Evolutionary conservation across 2,329 filamentous ascomycete genomes (phyloP), one percentile per base, ranked within the genome.

Genomic region (Aspergillus melleus): DNA sequence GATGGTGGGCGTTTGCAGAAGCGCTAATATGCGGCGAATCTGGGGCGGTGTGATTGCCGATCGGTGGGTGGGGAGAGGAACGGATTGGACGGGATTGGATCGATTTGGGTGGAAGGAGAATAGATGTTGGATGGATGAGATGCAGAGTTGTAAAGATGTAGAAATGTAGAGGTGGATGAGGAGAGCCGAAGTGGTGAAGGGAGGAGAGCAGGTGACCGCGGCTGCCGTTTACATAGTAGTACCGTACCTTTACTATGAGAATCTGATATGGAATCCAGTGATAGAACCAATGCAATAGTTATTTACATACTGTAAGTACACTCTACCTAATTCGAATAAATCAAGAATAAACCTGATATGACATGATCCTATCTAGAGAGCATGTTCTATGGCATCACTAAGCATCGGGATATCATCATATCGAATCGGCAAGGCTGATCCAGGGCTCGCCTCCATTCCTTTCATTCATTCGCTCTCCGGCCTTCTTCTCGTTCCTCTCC

Each of bases 1-100:
- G 24, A n/a, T 60, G 59, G 55, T 52, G 54, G 55, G 44, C 44
- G 44, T 47, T 47, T 47, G 44, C 44, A 47, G 44, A 47, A 47
- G 44, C 44, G 44, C 44, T 47, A 47, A 47, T 8, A 47, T 47
- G 44, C 44, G 44, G 44, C 44, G 44, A 22, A 47, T 47, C 44
- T 47, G 19, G 44, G 44, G 44, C 44, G 44, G 44, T 47, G 44
- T 20, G 44, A 24, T 47, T 12, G 44, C 36, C 44, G 44, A 47
- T 47, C 44, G 44, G 44, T 19, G 44, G n/a, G 42, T 46, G n/a
- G 42, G 44, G 22, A 16, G 44, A 24, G 44, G 44, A 47, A 47
- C 19, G 22, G 22, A 24, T 36, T 14, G 32, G 32, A 36, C 32
- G 4, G 32, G 32, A 36, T 36, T 36, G 32, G 32, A 36, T 47